These are phyloP conservation scores for Sisymbrium altissimum DNA, from an alignment of 345 rosid species.

Conservation along the genomic window DNA sequence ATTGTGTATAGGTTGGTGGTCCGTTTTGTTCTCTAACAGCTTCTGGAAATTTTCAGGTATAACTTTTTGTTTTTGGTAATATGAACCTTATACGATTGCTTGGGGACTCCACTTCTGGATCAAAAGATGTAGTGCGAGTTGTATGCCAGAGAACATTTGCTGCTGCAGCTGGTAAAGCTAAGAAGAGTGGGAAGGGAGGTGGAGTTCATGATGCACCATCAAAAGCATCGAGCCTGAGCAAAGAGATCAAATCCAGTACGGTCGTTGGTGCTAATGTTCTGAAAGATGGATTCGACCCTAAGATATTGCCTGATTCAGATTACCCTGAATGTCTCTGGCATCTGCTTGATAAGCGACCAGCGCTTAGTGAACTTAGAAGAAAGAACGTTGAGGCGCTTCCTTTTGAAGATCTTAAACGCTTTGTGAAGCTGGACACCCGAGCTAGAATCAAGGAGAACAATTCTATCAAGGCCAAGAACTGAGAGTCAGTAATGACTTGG, in stretches of 20 bases:
- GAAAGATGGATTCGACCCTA: slow-evolving; percentile 82
- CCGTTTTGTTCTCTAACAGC: background rate
- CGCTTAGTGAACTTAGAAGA: slow-evolving; percentile 69
- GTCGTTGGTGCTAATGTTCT: slow-evolving; percentile 77
- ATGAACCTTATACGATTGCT: background rate
- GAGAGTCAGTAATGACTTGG: slow-evolving; percentile 11
- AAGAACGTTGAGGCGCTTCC: slow-evolving; percentile 56
- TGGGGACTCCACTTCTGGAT: background rate
- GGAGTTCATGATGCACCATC: slow-evolving; percentile 48
- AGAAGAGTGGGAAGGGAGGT: slow-evolving; percentile 58
- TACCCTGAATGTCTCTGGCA: slow-evolving; percentile 85
- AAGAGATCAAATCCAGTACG: slow-evolving; percentile 64
- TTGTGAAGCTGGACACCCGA: slow-evolving; percentile 78
- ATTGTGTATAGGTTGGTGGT: background rate
- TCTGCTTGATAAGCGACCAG: slow-evolving; percentile 66
- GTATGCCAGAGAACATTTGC: slow-evolving; percentile 42
- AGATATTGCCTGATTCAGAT: slow-evolving; percentile 59
- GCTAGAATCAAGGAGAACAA: slow-evolving; percentile 79
- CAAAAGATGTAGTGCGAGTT: slow-evolving; percentile 35
- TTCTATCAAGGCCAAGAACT: slow-evolving; percentile 71
- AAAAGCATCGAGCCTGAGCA: slow-evolving; percentile 51
- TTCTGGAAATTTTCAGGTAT: background rate
- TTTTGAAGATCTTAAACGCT: slow-evolving; percentile 66
- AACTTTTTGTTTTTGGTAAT: background rate
- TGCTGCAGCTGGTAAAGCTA: slow-evolving; percentile 51